Conservation (phyloP, 2,329 filamentous ascomycete genomes). For the Hypomyces rosellus region DNA sequence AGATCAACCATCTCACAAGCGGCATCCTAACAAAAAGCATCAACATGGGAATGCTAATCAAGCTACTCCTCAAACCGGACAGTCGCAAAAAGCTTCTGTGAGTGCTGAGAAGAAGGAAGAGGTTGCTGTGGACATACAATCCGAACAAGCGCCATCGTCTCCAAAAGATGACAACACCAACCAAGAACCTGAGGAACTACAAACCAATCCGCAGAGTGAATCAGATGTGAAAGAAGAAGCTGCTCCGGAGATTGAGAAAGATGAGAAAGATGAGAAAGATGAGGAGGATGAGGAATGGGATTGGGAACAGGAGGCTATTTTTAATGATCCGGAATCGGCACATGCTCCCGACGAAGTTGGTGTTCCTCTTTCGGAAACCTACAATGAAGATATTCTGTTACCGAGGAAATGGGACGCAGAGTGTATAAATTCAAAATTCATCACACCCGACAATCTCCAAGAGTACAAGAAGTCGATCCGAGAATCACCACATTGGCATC, state of each 20-base stretch:
- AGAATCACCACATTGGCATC: conserved; percentile 34
- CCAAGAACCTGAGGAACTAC: neutral
- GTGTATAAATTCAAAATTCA: conserved; percentile 39
- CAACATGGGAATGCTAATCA: conserved; percentile 7
- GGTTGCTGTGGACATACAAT: neutral
- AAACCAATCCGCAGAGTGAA: neutral
- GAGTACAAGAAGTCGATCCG: conserved; percentile 38
- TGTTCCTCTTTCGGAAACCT: conserved; percentile 18
- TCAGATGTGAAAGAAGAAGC: neutral
- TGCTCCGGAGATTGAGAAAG: neutral
- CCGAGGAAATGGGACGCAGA: conserved; percentile 38
- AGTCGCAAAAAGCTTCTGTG: neutral
- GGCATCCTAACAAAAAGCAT: conserved; percentile 20
- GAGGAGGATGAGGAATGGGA: neutral
- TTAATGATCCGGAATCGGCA: neutral
- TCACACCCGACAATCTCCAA: conserved; percentile 35
- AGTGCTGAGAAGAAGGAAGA: neutral
- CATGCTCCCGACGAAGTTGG: conserved; percentile 2
- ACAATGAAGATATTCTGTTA: conserved; percentile 40
- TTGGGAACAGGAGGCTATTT: neutral
- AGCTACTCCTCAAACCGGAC: neutral
- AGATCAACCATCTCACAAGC: conserved; percentile 17
- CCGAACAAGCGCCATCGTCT: neutral
- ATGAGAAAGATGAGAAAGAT: neutral
- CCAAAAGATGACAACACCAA: neutral